A percentile compares a stretch with the other conserved stretches of the same genome.
Conservation (phyloP, 495 filamentous ascomycete genomes). For the Aspergillus incahuasiensis region DNA sequence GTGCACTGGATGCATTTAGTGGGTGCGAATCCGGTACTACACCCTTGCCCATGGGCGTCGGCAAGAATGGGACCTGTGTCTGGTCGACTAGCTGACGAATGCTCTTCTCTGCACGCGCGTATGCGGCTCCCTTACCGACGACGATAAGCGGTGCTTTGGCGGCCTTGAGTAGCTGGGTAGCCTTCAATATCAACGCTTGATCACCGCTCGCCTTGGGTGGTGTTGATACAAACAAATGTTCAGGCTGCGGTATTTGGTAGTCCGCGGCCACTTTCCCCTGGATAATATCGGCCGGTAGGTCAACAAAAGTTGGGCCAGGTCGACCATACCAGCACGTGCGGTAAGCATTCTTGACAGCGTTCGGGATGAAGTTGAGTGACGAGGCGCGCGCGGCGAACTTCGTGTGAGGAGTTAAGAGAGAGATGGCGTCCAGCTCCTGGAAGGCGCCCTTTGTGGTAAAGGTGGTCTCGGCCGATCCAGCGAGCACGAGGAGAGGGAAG, state of each 20-base stretch:
- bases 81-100: constrained; percentile 47
- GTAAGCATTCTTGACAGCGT: constrained; percentile 51
- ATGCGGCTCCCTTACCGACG: constrained; percentile 60
- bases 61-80: constrained; percentile 55
- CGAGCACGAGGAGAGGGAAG: constrained; percentile 56
- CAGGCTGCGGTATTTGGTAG: constrained; percentile 13
- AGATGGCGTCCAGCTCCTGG: constrained; percentile 58
- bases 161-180: constrained; percentile 42
- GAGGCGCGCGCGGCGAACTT: constrained; percentile 52
- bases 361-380: constrained; percentile 46
- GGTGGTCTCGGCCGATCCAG: constrained; percentile 53
- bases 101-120: constrained; percentile 47
- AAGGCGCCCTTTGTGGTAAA: constrained; percentile 54
- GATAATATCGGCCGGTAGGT: constrained; percentile 60
- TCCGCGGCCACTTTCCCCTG: constrained; percentile 31
- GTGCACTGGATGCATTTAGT: constrained; percentile 51
- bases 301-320: constrained; percentile 55
- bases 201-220: constrained; percentile 44
- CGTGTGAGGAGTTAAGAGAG: constrained; percentile 53
- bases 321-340: constrained; percentile 53
- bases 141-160: constrained; percentile 54
- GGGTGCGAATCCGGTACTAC: constrained; percentile 54
- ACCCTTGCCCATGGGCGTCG: constrained; percentile 63
- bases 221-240: constrained; percentile 23
- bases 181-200: constrained; percentile 36